Evolutionary conservation across 495 filamentous ascomycete genomes (phyloP).

Genomic region (Podospora australis): DNA sequence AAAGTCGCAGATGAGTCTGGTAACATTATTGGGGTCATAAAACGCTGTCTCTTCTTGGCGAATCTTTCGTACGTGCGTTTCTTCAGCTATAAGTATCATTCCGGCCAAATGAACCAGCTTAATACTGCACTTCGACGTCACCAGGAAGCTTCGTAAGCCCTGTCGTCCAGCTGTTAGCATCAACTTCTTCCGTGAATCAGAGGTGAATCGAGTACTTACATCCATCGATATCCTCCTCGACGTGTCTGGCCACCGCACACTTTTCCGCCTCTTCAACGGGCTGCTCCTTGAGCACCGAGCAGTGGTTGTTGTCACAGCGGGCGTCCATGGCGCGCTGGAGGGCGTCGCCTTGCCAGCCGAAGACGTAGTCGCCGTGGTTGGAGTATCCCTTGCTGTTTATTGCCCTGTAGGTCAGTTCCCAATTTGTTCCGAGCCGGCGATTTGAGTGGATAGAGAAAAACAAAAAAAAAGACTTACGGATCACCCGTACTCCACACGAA

Average conservation of each 20-base stretch:
- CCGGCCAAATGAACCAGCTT: neutral
- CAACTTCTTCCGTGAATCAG: neutral
- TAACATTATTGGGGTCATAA: no score
- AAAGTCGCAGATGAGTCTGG: no score
- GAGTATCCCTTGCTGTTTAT: constrained; percentile 29
- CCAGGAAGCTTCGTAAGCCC: neutral
- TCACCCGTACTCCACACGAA: constrained; percentile 22
- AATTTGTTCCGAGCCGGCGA: no score
- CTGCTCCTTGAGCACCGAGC: constrained; percentile 33
- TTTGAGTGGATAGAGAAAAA: no score
- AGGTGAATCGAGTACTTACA: constrained; percentile 25
- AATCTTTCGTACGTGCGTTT: neutral
- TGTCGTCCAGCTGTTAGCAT: neutral
- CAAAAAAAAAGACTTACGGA: no score
- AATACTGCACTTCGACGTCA: neutral
- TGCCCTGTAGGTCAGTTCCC: neutral
- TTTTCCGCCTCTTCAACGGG: constrained; percentile 29
- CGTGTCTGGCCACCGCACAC: constrained; percentile 33
- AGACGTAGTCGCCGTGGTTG: constrained; percentile 65
- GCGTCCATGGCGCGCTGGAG: constrained; percentile 26
- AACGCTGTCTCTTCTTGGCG: neutral
- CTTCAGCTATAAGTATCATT: neutral
- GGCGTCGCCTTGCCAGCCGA: constrained; percentile 59
- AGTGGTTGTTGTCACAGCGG: constrained; percentile 29
- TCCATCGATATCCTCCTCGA: constrained; percentile 35